Evolutionary conservation across 495 filamentous ascomycete genomes (phyloP), one percentile per base, ranked within the genome.

Genomic region (Xylaria sp.): DNA sequence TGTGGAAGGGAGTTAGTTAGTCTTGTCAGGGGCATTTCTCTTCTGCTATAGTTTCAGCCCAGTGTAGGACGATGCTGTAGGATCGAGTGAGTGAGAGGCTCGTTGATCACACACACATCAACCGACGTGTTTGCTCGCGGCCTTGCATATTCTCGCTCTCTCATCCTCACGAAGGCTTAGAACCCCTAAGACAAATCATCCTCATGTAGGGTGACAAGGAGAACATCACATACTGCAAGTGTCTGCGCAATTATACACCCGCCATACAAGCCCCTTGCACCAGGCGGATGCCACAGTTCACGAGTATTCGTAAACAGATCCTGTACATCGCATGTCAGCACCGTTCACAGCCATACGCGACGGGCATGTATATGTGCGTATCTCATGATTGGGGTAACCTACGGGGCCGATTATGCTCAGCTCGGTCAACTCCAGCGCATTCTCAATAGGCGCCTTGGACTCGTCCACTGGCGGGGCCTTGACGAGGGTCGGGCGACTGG

Each of bases 301-400:
- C 93, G 90, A 9, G 93, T 92, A 76, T 99, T 99, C 40, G 96
- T 98, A 85, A 94, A 99, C 69, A 98, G 88, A 76, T 95, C 91
- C 91, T 93, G 73, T 15, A 41, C 5, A 9, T n/a, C 11, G 4
- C 3, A 67, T 26, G 50, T 72, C 33, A 68, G 53, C 24, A 46
- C 26, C 4, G 2, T 14, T 12, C 12, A 2, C 12, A 50, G 37
- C 41, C 21, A 37, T 33, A 50, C 15, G 55, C 43, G 53, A 58
- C 41, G 70, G 24, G 57, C 50, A 62, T 46, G 21, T n/a, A 37
- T 3, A 37, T 26, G 14, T 44, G 29, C 66, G 37, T 29, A 66
- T 52, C 15, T 14, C 52, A 71, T 21, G 44, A 52, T 33, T 43
- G 66, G 40, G 33, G 40, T 44, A 31, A 80, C 87, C 74, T 85